Evolutionary conservation across 2,329 filamentous ascomycete genomes (phyloP).

Genomic region (Davidsoniella neocaledoniae): DNA sequence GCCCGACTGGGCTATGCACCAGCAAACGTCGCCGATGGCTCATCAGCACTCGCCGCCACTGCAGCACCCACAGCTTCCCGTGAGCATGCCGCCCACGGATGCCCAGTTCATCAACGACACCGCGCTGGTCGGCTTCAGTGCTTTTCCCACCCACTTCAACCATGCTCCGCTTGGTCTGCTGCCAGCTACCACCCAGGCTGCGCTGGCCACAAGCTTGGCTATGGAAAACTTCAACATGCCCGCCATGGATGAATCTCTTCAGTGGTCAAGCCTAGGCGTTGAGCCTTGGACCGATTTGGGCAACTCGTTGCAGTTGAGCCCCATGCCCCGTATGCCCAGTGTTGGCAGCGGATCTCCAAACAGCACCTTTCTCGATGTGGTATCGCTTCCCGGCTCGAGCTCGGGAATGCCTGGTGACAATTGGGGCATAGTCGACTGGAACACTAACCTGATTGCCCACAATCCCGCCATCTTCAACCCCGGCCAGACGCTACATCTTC

Average conservation of each 20-base stretch:
- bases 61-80: conserved; percentile 24
- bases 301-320: conserved; percentile 37
- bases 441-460: conserved; percentile 19
- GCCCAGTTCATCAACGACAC: conserved; percentile 38
- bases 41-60: conserved; percentile 20
- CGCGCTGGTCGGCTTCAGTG: conserved; percentile 37
- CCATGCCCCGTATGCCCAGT: conserved; percentile 23
- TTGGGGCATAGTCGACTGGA: conserved; percentile 65
- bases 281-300: conserved; percentile 71
- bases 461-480: conserved; percentile 74
- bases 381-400: conserved; percentile 65
- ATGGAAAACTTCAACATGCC: conserved; percentile 49
- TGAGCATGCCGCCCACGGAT: conserved; percentile 8
- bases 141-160: conserved; percentile 35
- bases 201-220: conserved; percentile 36
- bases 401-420: conserved; percentile 43
- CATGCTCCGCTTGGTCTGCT: conserved; percentile 43
- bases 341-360: conserved; percentile 30
- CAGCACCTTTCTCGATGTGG: conserved; percentile 58
- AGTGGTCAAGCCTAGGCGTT: conserved; percentile 44
- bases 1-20: conserved; percentile 44
- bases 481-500: conserved; percentile 72
- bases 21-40: conserved; percentile 26
- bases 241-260: conserved; percentile 39
- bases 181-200: conserved; percentile 44